Percentiles rank a stretch among this genome's conserved stretches.
These are phyloP conservation scores for Podospora bellae-mahoneyi DNA, from an alignment of 495 filamentous ascomycete species.

Conservation along the genomic window DNA sequence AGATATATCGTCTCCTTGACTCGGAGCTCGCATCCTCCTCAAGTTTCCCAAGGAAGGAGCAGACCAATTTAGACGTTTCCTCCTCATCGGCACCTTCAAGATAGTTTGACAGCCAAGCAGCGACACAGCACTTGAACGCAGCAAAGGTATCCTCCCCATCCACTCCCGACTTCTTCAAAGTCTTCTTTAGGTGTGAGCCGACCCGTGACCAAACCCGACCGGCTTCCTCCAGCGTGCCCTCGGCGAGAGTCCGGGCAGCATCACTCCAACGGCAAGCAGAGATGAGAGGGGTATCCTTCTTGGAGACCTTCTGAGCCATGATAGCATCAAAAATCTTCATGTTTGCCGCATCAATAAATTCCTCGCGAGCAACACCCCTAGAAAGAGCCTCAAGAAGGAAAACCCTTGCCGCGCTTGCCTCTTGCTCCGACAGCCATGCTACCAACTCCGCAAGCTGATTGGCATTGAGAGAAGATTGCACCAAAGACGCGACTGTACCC, in stretches of 20 bases:
- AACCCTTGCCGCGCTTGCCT: slow-evolving; percentile 29
- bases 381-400: slow-evolving; percentile 50
- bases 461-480: slow-evolving; percentile 45
- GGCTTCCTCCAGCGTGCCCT: slow-evolving; percentile 35
- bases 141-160: slow-evolving; percentile 34
- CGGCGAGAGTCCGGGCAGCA: slow-evolving; percentile 33
- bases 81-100: slow-evolving; percentile 34
- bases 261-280: slow-evolving; percentile 40
- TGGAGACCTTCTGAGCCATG: slow-evolving; percentile 18
- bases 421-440: slow-evolving; percentile 37
- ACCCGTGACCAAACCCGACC: slow-evolving; percentile 36
- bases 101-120: slow-evolving; percentile 37
- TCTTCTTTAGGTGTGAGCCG: slow-evolving; percentile 32
- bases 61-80: slow-evolving; percentile 31
- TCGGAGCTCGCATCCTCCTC: slow-evolving; percentile 13
- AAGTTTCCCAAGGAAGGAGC: slow-evolving; percentile 37
- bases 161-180: slow-evolving; percentile 33
- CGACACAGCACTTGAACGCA: slow-evolving; percentile 42
- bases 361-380: slow-evolving; percentile 43
- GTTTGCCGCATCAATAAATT: slow-evolving; percentile 37
- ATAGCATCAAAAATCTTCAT: slow-evolving; percentile 27
- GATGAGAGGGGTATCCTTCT: slow-evolving; percentile 23
- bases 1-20: slow-evolving; percentile 8
- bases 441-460: slow-evolving; percentile 48
- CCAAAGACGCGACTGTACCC: slow-evolving; percentile 36